Evolutionary conservation across 139 green algal species (phyloP), one percentile per base, ranked within the genome.

Genomic region (Tetraselmis striata): DNA sequence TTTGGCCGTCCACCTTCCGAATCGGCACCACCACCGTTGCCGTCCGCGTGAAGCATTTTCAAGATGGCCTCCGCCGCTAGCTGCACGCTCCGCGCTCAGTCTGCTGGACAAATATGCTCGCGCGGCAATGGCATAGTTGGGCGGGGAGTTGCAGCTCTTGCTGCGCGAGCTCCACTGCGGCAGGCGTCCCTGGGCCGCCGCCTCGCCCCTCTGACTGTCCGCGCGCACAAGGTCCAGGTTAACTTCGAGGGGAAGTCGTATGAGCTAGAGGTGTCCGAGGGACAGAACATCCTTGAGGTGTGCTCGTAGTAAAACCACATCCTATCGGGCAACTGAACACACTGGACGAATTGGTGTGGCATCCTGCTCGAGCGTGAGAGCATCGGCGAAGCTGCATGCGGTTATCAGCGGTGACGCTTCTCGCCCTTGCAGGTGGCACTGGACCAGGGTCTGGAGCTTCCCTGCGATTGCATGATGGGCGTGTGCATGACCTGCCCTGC

Each of bases 391-490:
- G n/a, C n/a, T n/a, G n/a, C n/a, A n/a, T n/a, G n/a, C n/a, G n/a
- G n/a, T n/a, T n/a, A n/a, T n/a, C n/a, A n/a, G n/a, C n/a, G n/a
- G n/a, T n/a, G n/a, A n/a, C n/a, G n/a, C n/a, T n/a, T n/a, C n/a
- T n/a, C n/a, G n/a, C n/a, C n/a, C n/a, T n/a, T n/a, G n/a, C n/a
- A n/a, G n/a, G 45, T 67, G 11, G 92, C 91, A 0, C 81, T 95
- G 77, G 94, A 97, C 79, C 80, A 86, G 28, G 93, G 92, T 1
- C 59, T 97, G 1, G 90, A 97, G 29, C 81, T 95, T 32, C 89
- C 92, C 0, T 88, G 97, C 77, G 94, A 98, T 86, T 98, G 94
- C 91, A 95, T 92, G 78, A 93, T 98, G 83, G 94, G 94, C 31
- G 93, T 97, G 1, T 97, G 94, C 90, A 95, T 94, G 90, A 93